A percentile compares a stretch with the other conserved stretches of the same genome.
Evolutionary conservation across 2,329 filamentous ascomycete species (phyloP).

Genomic region (Anisogramma anomala): DNA sequence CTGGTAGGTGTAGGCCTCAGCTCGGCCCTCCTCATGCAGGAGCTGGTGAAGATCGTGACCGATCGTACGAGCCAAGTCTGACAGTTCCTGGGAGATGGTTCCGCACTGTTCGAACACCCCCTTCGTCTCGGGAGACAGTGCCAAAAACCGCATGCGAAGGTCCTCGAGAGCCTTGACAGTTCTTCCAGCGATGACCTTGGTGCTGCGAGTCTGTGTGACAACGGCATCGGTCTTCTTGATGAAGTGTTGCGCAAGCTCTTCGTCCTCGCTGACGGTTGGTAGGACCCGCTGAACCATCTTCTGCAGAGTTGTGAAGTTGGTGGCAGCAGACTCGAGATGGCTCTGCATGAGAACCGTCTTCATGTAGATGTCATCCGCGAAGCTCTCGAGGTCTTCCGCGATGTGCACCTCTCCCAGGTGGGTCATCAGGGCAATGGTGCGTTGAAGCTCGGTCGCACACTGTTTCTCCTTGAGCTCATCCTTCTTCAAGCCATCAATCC

Average conservation of each 20-base stretch:
- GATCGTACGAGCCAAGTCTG: slow-evolving; percentile 53
- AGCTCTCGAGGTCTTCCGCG: slow-evolving; percentile 54
- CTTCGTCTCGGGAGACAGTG: slow-evolving; percentile 55
- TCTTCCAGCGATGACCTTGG: slow-evolving; percentile 75
- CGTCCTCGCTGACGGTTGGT: slow-evolving; percentile 45
- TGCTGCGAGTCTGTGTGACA: slow-evolving; percentile 64
- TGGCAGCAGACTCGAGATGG: slow-evolving; percentile 67
- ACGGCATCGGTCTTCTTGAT: slow-evolving; percentile 59
- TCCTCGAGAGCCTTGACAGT: slow-evolving; percentile 67
- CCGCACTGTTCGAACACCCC: slow-evolving; percentile 62
- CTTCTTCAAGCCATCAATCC: slow-evolving; percentile 72
- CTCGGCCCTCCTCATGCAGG: slow-evolving; percentile 60
- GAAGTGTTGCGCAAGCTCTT: slow-evolving; percentile 53
- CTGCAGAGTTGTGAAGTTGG: slow-evolving; percentile 51
- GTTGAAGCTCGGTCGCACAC: slow-evolving; percentile 68
- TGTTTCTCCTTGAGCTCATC: slow-evolving; percentile 80
- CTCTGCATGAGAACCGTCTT: slow-evolving; percentile 64
- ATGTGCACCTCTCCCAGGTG: slow-evolving; percentile 78
- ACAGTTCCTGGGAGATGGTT: slow-evolving; percentile 50
- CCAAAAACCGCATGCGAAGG: slow-evolving; percentile 62
- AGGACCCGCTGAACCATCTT: slow-evolving; percentile 57
- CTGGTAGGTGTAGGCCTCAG: slow-evolving; percentile 51
- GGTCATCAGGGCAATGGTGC: slow-evolving; percentile 75
- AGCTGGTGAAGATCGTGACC: slow-evolving; percentile 55
- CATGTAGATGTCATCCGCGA: slow-evolving; percentile 72